These are phyloP conservation scores for Fusarium graminum DNA, from an alignment of 2,329 filamentous ascomycete species.

Conservation along the genomic window DNA sequence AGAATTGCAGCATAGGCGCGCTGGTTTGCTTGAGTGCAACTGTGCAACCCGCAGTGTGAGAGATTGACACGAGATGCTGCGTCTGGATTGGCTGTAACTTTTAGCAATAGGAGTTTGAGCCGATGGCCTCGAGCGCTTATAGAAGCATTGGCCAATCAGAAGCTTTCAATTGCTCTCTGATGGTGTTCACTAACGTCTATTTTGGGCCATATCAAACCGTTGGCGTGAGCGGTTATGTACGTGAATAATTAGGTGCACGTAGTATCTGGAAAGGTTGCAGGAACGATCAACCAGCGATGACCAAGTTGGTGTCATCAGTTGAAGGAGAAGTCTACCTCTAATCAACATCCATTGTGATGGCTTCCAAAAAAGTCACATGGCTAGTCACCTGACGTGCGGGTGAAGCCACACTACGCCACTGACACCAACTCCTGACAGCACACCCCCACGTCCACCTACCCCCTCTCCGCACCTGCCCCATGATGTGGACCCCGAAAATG, in stretches of 20 bases:
- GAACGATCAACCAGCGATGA: conserved; percentile 8
- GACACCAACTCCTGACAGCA: conserved; percentile 5
- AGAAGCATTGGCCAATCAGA: conserved; percentile 37
- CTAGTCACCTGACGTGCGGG: conserved; percentile 18
- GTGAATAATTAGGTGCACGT: conserved; percentile 10
- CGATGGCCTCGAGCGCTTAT: conserved; percentile 44
- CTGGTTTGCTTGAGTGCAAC: conserved; percentile 19
- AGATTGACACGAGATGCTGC: conserved; percentile 30
- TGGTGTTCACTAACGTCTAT: conserved; percentile 38
- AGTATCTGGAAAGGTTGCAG: conserved; percentile 7
- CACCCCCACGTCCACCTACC: not conserved
- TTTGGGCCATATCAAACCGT: conserved; percentile 35
- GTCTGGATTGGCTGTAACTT: conserved; percentile 38
- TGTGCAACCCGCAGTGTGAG: conserved; percentile 31
- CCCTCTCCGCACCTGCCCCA: too few species aligned
- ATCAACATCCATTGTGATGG: not conserved
- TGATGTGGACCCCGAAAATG: conserved; percentile 44
- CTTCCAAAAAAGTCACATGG: conserved; percentile 20
- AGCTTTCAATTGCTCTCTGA: conserved; percentile 7
- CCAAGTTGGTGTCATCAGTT: not conserved
- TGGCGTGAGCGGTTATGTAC: conserved; percentile 43
- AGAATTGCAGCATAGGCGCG: conserved; percentile 47
- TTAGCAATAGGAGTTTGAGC: conserved; percentile 13
- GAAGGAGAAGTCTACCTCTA: too few species aligned
- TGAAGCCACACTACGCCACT: conserved; percentile 24